Percentiles rank a stretch among this genome's conserved stretches.
Conservation (phyloP, 495 filamentous ascomycete genomes). For the Penicillium waksmanii region DNA sequence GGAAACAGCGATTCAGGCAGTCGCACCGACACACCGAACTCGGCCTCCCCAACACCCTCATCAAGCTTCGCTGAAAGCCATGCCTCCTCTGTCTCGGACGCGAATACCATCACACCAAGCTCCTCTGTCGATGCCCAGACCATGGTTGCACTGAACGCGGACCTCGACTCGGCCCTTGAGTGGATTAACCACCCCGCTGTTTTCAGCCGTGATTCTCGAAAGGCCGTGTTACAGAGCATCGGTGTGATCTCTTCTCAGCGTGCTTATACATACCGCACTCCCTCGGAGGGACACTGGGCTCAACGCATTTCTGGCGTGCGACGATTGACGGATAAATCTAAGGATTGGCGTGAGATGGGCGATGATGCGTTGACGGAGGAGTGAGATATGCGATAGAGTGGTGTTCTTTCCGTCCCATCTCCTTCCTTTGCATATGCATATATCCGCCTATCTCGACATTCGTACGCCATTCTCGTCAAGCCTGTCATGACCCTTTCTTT, state of each 20-base stretch:
- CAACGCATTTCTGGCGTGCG: constrained; percentile 77
- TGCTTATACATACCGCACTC: constrained; percentile 89
- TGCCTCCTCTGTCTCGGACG: constrained; percentile 46
- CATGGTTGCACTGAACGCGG: constrained; percentile 85
- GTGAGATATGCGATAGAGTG: constrained; percentile 24
- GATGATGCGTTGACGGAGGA: constrained; percentile 88
- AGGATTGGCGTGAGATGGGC: constrained; percentile 85
- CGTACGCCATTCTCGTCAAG: constrained; percentile 13
- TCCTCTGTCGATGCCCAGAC: constrained; percentile 76
- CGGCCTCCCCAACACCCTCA: constrained; percentile 46
- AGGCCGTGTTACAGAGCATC: constrained; percentile 94
- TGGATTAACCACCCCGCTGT: constrained; percentile 98
- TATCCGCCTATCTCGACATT: constrained; percentile 9
- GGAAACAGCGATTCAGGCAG: constrained; percentile 44
- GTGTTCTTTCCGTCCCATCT: background rate
- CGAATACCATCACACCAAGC: constrained; percentile 64
- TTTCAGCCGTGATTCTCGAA: constrained; percentile 91
- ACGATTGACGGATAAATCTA: constrained; percentile 72
- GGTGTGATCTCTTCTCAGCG: constrained; percentile 94
- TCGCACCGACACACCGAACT: constrained; percentile 42
- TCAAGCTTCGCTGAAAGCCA: constrained; percentile 49
- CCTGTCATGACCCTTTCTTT: constrained; percentile 19
- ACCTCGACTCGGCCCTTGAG: constrained; percentile 91
- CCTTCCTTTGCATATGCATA: constrained; percentile 11
- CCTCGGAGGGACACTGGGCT: constrained; percentile 84